Conservation (phyloP, 148 eudicot species). For the Polygonum aviculare region DNA sequence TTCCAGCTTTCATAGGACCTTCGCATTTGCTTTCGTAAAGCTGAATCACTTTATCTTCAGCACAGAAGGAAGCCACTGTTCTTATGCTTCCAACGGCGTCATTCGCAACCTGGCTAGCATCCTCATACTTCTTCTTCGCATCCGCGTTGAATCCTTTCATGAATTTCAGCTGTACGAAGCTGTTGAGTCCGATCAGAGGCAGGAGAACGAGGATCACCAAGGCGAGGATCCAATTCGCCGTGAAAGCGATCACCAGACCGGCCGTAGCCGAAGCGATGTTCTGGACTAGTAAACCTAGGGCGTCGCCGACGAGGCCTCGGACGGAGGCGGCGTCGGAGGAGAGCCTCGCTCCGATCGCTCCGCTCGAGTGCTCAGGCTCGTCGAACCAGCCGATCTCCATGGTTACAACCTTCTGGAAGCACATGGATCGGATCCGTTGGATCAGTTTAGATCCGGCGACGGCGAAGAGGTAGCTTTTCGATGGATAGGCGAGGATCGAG, state of each 20-base stretch:
- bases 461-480: slow-evolving; percentile 23
- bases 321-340: slow-evolving; percentile 72
- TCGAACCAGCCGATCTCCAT: slow-evolving; percentile 89
- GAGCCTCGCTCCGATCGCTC: slow-evolving; percentile 64
- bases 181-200: slow-evolving; percentile 56
- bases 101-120: slow-evolving; percentile 77
- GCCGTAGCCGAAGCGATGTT: slow-evolving; percentile 43
- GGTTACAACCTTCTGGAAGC: slow-evolving; percentile 51
- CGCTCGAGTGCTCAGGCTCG: slow-evolving; percentile 60
- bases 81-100: slow-evolving; percentile 77
- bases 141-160: slow-evolving; percentile 70
- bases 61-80: slow-evolving; percentile 70
- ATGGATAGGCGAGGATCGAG: slow-evolving; percentile 18
- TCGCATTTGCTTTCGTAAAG: slow-evolving; percentile 47
- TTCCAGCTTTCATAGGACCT: slow-evolving; percentile 43
- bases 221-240: slow-evolving; percentile 67
- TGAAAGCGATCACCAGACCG: slow-evolving; percentile 61
- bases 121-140: slow-evolving; percentile 65
- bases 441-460: slow-evolving; percentile 25
- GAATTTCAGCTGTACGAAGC: slow-evolving; percentile 51
- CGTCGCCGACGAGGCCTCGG: slow-evolving; percentile 72
- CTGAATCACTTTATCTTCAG: slow-evolving; percentile 53
- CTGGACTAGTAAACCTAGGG: slow-evolving; percentile 65
- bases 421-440: slow-evolving; percentile 34
- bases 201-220: slow-evolving; percentile 52